phyloP scores from a whole-genome alignment of 176 grass and related monocot genomes.

The bread wheat (Triticum aestivum) region IWGSC_CS_RefSeq_v2.1 NC_057805.1:497237237-497237736 shows the following conservation, averaged over 20 bases:
- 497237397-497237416: neutral
- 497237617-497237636: neutral
- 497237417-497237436: conserved; percentile 62
- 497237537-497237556: neutral
- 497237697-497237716: neutral
- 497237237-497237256: conserved; percentile 78
- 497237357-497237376: neutral
- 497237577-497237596: neutral
- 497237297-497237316: conserved; percentile 74
- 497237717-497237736: neutral
- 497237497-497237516: conserved; percentile 92
- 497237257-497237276: conserved; percentile 78
- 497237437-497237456: conserved; percentile 43
- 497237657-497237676: neutral
- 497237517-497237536: neutral
- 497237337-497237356: conserved; percentile 23
- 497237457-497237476: conserved; percentile 68
- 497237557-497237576: neutral
- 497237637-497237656: neutral
- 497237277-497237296: conserved; percentile 87
- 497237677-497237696: neutral
- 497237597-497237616: conserved; percentile 3
- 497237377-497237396: neutral
- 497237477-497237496: conserved; percentile 98
- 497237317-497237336: neutral